phyloP scores from a whole-genome alignment of 768 basidiomycete species.

The Tephrocybe sp. region DNA sequence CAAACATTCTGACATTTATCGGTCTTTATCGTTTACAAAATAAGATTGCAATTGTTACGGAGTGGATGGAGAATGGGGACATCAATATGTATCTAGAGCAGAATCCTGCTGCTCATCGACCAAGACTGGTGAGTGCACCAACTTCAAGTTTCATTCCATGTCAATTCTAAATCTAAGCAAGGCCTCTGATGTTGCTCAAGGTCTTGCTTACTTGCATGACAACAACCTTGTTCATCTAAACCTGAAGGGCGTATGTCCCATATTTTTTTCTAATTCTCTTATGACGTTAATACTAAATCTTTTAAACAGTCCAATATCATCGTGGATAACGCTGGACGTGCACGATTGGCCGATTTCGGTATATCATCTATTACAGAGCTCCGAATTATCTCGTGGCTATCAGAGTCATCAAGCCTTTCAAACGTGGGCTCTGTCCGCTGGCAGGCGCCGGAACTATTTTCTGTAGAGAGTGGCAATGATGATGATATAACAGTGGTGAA shows the following conservation, averaged over 20 bases:
- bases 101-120: not conserved
- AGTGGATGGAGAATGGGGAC: constrained; percentile 13
- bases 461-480: not conserved
- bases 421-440: constrained; percentile 4
- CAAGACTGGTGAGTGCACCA: not conserved
- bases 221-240: not conserved
- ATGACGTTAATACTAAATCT: not conserved
- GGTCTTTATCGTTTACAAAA: too few species aligned
- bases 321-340: not conserved
- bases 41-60: too few species aligned
- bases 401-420: not conserved
- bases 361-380: constrained; percentile 1
- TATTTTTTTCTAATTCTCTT: not conserved
- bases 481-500: not conserved
- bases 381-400: not conserved
- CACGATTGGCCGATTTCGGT: constrained; percentile 4
- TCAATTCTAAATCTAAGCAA: not conserved
- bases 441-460: constrained; percentile 7
- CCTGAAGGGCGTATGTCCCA: not conserved
- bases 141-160: not conserved
- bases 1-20: too few species aligned
- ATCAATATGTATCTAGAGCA: not conserved
- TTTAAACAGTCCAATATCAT: not conserved
- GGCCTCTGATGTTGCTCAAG: not conserved
- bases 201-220: not conserved